Percentiles rank a stretch among this genome's conserved stretches.
These are phyloP conservation scores for Coelastrella sp. DNA, from an alignment of 139 green algal species.

Conservation along the genomic window DNA sequence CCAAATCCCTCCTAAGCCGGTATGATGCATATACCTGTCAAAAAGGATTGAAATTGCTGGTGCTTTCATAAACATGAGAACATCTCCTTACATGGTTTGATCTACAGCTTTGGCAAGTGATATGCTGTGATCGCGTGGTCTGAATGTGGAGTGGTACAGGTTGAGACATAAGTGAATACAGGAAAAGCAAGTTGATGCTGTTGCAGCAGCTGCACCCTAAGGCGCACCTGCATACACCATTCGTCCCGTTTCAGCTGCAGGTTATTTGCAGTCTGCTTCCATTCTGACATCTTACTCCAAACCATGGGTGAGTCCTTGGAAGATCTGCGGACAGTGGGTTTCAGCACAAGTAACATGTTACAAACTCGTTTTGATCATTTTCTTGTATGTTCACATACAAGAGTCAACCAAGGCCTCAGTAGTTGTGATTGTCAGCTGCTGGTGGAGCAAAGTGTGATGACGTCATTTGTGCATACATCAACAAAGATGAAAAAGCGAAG, in stretches of 20 bases:
- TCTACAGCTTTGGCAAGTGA: no score
- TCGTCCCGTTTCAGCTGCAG: background rate
- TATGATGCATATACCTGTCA: constrained; percentile 55
- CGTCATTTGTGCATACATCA: background rate
- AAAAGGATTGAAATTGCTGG: no score
- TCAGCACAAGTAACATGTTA: background rate
- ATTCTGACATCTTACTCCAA: constrained; percentile 29
- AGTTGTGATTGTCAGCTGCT: no score
- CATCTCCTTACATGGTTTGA: no score
- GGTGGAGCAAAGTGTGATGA: background rate
- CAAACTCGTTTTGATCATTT: background rate
- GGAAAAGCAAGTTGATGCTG: no score
- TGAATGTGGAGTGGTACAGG: no score
- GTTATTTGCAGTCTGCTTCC: background rate
- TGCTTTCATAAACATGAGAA: no score
- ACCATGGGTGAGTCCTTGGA: constrained; percentile 7
- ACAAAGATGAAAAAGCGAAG: background rate
- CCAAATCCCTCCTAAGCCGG: constrained; percentile 34
- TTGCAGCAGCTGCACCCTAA: no score
- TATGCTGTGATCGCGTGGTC: no score
- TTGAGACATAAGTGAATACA: no score
- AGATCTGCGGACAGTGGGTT: background rate
- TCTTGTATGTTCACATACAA: background rate
- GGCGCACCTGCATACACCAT: constrained; percentile 40
- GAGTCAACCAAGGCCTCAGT: no score